These are phyloP conservation scores for Lactifluus pinguis DNA, from an alignment of 768 basidiomycete genomes.

Conservation along the genomic window DNA sequence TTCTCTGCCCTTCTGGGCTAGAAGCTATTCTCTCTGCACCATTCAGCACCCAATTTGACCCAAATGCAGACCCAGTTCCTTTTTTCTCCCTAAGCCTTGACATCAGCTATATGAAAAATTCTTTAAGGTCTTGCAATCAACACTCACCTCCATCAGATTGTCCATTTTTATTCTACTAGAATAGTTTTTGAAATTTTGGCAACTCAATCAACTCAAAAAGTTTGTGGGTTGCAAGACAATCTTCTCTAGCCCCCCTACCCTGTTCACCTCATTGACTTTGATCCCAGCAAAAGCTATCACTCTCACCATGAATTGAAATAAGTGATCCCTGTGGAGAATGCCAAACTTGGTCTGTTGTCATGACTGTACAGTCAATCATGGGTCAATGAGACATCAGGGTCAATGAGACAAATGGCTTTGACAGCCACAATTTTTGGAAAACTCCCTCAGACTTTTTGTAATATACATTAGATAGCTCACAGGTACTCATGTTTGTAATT, in stretches of 20 bases:
- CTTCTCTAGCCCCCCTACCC: background rate
- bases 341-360: too few species aligned
- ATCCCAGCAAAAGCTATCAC: too few species aligned
- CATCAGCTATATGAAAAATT: constrained; percentile 5
- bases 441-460: too few species aligned
- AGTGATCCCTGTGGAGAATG: too few species aligned
- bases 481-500: too few species aligned
- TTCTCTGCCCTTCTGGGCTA: constrained; percentile 19
- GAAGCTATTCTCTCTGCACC: constrained; percentile 15
- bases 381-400: too few species aligned
- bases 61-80: constrained; percentile 14
- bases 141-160: constrained; percentile 13
- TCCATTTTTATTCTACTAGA: background rate
- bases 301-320: too few species aligned
- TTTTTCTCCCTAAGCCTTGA: constrained; percentile 13
- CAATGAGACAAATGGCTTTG: too few species aligned
- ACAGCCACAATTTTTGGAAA: too few species aligned
- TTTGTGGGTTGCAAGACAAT: background rate
- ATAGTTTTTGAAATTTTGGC: background rate
- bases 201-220: background rate
- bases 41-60: constrained; percentile 18
- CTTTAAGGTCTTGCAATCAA: constrained; percentile 1
- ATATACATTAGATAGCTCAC: too few species aligned
- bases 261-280: background rate
- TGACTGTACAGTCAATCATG: too few species aligned